Base-by-base conservation (phyloP, 805 yeast species). In the Myxozyma monticola region DNA sequence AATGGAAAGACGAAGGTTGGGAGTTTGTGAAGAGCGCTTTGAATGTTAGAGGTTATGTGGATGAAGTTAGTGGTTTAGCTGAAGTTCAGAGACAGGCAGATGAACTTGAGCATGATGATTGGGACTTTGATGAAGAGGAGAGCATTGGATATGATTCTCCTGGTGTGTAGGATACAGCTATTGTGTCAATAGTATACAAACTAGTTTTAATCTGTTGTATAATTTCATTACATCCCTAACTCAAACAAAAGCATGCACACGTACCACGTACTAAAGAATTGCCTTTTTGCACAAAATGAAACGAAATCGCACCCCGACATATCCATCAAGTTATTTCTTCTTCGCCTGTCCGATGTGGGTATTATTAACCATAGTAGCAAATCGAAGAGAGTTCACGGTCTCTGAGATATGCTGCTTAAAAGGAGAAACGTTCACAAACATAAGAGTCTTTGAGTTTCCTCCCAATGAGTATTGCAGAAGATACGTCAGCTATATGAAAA, bases 391-490 rank as follows among this genome's bases (percentile, higher is more conserved):
- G 62, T 87, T 88, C 28, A 90, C 60, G 1, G 96, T 85, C 65
- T 93, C 99, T 58, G 75, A 78, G 35, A 82, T 72, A 65, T 87
- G 85, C 14, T 68, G 68, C 9, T 65, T 65, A 42, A 77, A 69
- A 2, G 96, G 89, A 0, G 96, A 85, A 0, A 90, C 75, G 61
- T 88, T 90, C 14, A 89, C 96, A 74, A 91, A 85, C 96, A 91
- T 89, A 51, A 91, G 72, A 0, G 96, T 88, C 67, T 91, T 93
- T 2, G 96, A 86, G 48, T 80, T 77, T 0, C 96, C 96, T 5
- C 85, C 81, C 22, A 91, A 72, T 14, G 96, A 88, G 63, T 86
- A 81, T 62, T 89, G 93, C 51, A 91, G 71, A 12, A 90, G 71
- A 64, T 87, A 87, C 0, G 99, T 91, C 63, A 91, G 66, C 68